Conservation (phyloP, 75 land plant species). For the Selaginella moellendorffii region DNA sequence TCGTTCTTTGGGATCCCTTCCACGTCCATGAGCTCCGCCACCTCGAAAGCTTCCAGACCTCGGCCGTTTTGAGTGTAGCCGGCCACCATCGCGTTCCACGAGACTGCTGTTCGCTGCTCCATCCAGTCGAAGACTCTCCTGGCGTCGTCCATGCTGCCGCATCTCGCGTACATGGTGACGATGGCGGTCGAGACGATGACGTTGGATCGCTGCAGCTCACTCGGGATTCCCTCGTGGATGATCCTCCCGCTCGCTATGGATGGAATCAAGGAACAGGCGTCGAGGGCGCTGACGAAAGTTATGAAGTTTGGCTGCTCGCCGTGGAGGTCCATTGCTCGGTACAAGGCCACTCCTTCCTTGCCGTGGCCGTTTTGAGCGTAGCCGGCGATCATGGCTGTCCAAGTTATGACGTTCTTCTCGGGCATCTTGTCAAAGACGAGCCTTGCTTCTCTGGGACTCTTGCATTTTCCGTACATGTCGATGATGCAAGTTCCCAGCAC, state of each 20-base stretch:
- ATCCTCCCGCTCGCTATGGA: too few relatives aligned
- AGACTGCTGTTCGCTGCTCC: neutral
- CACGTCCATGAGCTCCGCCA: conserved; percentile 21
- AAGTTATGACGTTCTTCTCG: conserved; percentile 6
- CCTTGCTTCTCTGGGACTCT: neutral
- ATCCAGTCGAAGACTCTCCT: conserved; percentile 3
- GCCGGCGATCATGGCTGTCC: conserved; percentile 13
- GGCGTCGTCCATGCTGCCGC: conserved; percentile 22
- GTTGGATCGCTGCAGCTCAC: too few relatives aligned
- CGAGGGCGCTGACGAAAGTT: conserved; percentile 10
- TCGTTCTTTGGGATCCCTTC: conserved; percentile 14
- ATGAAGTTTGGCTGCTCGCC: conserved; percentile 6
- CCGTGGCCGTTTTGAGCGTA: conserved; percentile 4
- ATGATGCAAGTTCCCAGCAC: too few relatives aligned
- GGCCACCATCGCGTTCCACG: conserved; percentile 35
- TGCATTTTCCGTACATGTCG: conserved; percentile 2
- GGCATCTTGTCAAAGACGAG: conserved; percentile 12
- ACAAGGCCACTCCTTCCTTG: conserved; percentile 8
- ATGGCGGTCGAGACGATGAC: too few relatives aligned
- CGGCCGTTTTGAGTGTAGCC: conserved; percentile 15
- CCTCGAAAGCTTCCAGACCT: conserved; percentile 12
- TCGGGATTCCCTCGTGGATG: too few relatives aligned
- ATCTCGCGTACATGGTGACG: too few relatives aligned
- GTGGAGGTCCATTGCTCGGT: conserved; percentile 5
- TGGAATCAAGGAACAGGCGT: conserved; percentile 17